phyloP scores from a whole-genome alignment of 345 rosid genomes.

The Linum usitatissimum region DNA sequence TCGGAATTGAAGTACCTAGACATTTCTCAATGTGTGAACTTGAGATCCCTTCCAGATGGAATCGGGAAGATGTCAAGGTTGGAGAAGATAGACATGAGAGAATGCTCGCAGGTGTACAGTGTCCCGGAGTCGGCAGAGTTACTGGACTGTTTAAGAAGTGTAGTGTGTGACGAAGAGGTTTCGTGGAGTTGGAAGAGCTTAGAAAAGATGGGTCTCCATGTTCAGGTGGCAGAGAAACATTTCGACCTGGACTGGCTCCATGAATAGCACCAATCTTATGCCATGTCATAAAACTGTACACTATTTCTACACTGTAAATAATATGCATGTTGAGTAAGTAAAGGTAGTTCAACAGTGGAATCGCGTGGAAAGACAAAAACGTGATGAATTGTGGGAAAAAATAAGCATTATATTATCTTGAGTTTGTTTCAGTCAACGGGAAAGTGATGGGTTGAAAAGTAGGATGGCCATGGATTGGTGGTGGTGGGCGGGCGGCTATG shows the following conservation, averaged over 20 bases:
- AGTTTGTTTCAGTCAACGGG: no score
- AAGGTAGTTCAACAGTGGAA: no score
- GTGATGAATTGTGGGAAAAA: no score
- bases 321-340: no score
- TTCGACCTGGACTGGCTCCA: slow-evolving; percentile 3
- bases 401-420: no score
- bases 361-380: no score
- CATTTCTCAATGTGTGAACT: slow-evolving; percentile 59
- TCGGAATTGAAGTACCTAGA: slow-evolving; percentile 50
- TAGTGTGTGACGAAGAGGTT: slow-evolving; percentile 64
- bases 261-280: not conserved
- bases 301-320: not conserved
- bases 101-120: slow-evolving; percentile 33
- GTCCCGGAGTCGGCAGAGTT: slow-evolving; percentile 40
- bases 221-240: slow-evolving; percentile 3
- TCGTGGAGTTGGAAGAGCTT: slow-evolving; percentile 17
- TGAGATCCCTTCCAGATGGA: slow-evolving; percentile 47
- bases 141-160: slow-evolving; percentile 41
- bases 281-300: not conserved
- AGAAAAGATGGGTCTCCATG: not conserved
- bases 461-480: no score
- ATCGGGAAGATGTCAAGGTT: slow-evolving; percentile 42
- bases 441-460: no score
- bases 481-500: no score
- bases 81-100: slow-evolving; percentile 93